phyloP scores from a whole-genome alignment of 163 green algal species.

The Scenedesmus sp. region DNA sequence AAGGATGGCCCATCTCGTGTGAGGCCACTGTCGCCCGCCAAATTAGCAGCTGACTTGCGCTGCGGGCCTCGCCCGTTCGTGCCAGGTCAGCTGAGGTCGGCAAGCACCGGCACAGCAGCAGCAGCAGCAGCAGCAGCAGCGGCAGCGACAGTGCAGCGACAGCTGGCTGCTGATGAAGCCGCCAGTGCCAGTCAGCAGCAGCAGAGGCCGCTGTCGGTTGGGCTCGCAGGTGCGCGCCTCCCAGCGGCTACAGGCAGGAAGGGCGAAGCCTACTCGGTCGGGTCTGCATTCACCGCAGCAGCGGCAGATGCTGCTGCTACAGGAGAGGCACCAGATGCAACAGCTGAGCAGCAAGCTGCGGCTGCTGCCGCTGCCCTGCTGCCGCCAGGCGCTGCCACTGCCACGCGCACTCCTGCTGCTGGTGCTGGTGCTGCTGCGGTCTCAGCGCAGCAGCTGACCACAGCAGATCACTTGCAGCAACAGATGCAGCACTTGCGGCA shows the following conservation, averaged over 20 bases:
- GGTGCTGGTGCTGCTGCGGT: neutral
- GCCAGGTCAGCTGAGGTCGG: neutral
- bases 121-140: slow-evolving; percentile 2
- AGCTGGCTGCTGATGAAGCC: neutral
- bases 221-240: neutral
- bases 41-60: neutral
- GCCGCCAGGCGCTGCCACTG: neutral
- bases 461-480: neutral
- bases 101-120: neutral
- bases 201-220: neutral
- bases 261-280: too few relatives aligned
- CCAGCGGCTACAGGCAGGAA: neutral
- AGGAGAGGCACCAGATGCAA: neutral
- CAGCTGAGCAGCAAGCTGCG: neutral
- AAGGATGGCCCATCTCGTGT: neutral
- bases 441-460: neutral
- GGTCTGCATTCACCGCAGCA: neutral
- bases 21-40: neutral
- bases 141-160: neutral
- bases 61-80: neutral
- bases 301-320: neutral
- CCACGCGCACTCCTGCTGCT: neutral
- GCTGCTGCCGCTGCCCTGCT: slow-evolving; percentile 7
- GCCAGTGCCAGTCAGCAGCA: neutral
- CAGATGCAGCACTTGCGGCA: neutral